Evolutionary conservation across 2,329 filamentous ascomycete genomes (phyloP), one percentile per base, ranked within the genome.

Genomic region (Aureobasidium zeae): DNA sequence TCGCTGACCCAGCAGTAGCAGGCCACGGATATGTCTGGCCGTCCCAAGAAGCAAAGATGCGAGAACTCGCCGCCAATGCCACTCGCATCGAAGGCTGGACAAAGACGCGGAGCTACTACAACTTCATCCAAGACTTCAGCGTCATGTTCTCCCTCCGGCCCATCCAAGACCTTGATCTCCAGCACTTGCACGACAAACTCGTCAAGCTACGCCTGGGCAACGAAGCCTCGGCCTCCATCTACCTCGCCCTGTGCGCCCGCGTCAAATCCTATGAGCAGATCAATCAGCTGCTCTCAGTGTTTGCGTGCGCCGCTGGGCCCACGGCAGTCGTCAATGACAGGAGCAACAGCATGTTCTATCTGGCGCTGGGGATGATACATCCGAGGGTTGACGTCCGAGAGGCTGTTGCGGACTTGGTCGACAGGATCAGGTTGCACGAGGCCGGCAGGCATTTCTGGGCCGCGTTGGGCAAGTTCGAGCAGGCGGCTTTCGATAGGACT

Each of bases 21-120:
- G 74, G 73, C 4, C 71, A 84, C 10, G 91, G 91, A 29, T 96
- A 94, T 59, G 89, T 98, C 24, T 98, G 91, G 91, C 67, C 82
- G 3, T 86, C 94, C 55, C 86, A 95, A 45, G 68, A 71, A 29
- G 74, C 81, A 6, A 89, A 86, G 63, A 75, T 83, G 54, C 82
- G 81, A 55, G 91, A 98, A 64, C 74, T 98, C 26, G 84, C 87
- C 12, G 89, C 87, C 3, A 94, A 94, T 49, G 86, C 91, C 34
- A 86, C 85, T 46, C 76, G 91, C 45, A 93, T 98, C 49, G 91
- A 98, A 66, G 91, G 89, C 45, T 98, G 91, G 91, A 79, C 91
- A 53, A 93, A 86, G 51, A 96, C 91, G 1, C 75, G 91, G 48
- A 94, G 86, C 57, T 98, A 98, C 60, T 94, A 93, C 65, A 87